Conservation (phyloP, 139 green algal genomes). For the Volvox africanus region DNA sequence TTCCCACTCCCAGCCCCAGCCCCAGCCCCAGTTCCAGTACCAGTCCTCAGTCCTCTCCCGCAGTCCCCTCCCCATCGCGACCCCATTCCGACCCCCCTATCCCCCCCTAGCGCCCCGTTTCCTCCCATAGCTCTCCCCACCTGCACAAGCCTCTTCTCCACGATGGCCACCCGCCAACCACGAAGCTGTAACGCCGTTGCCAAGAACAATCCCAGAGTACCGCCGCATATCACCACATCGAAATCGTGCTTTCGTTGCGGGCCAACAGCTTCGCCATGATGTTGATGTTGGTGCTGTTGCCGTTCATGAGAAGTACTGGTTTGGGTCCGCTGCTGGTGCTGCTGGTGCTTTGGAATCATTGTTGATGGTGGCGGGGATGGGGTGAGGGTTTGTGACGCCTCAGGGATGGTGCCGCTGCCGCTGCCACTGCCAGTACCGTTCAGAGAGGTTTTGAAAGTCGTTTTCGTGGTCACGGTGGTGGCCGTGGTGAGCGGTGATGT, state of each 20-base stretch:
- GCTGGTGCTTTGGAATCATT: neutral
- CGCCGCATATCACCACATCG: constrained; percentile 89
- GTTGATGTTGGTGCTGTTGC: too few species aligned
- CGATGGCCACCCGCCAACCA: constrained; percentile 66
- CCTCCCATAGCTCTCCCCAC: constrained; percentile 7
- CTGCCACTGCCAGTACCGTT: too few species aligned
- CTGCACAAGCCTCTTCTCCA: constrained; percentile 73
- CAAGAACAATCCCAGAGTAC: constrained; percentile 90
- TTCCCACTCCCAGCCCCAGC: too few species aligned
- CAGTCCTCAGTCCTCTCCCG: too few species aligned
- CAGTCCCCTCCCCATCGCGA: too few species aligned
- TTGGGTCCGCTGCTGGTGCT: neutral
- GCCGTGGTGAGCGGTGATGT: neutral
- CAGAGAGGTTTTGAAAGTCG: too few species aligned
- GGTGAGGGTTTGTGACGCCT: neutral
- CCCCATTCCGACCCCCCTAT: too few species aligned
- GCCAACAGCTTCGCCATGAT: neutral
- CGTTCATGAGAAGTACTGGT: too few species aligned
- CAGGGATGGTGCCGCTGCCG: too few species aligned
- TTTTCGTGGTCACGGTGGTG: neutral
- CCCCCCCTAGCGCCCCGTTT: too few species aligned
- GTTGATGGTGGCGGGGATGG: neutral
- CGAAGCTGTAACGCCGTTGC: constrained; percentile 79
- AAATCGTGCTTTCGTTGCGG: constrained; percentile 55
- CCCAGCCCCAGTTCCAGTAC: too few species aligned